Conservation (phyloP, 768 basidiomycete species). For the Trametes elegans region DNA sequence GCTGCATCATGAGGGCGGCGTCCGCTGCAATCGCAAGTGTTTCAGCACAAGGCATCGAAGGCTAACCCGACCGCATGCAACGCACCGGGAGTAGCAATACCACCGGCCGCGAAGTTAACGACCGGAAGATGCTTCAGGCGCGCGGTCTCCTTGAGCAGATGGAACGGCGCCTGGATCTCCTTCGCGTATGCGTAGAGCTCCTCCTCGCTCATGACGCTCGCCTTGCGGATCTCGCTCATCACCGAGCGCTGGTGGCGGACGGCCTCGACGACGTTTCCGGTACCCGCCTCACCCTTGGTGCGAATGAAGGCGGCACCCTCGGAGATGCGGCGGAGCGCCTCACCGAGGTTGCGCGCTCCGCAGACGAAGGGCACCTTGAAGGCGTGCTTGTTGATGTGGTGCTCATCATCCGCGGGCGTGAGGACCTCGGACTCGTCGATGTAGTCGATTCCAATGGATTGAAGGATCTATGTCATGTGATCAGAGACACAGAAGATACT, state of each 20-base stretch:
- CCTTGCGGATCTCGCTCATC: conserved; percentile 79
- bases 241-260: conserved; percentile 90
- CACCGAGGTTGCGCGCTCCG: conserved; percentile 92
- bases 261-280: conserved; percentile 90
- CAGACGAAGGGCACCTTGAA: conserved; percentile 97
- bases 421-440: conserved; percentile 95
- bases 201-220: conserved; percentile 88
- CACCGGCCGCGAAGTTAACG: conserved; percentile 96
- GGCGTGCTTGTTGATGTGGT: conserved; percentile 95
- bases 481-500: too few species aligned
- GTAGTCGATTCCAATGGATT: conserved; percentile 94
- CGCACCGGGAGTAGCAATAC: conserved; percentile 85
- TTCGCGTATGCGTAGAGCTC: conserved; percentile 94
- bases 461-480: conserved; percentile 64
- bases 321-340: conserved; percentile 92
- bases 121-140: conserved; percentile 89
- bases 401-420: conserved; percentile 93
- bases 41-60: not conserved
- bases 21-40: conserved; percentile 56
- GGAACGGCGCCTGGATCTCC: conserved; percentile 90
- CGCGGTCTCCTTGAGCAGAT: conserved; percentile 95
- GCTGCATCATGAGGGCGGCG: conserved; percentile 98
- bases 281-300: conserved; percentile 92
- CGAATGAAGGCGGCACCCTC: conserved; percentile 99
- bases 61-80: conserved; percentile 15